A percentile compares a stretch with the other conserved stretches of the same genome.
These are phyloP conservation scores for Xanthoconium purpureum DNA, from an alignment of 768 basidiomycete species.

Conservation along the genomic window DNA sequence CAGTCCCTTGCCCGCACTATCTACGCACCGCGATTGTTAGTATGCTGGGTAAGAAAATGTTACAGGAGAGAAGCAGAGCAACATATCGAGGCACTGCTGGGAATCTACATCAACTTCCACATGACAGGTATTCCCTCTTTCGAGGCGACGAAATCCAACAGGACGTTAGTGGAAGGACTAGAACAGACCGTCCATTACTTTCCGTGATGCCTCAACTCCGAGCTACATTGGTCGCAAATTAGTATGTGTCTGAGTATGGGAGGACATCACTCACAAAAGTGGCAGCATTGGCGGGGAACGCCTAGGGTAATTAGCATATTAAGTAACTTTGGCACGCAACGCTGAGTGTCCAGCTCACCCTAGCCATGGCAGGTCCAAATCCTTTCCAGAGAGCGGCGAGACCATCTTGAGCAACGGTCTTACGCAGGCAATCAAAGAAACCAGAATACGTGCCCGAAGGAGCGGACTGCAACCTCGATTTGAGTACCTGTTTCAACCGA, in stretches of 20 bases:
- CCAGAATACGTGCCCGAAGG: slow-evolving; percentile 98
- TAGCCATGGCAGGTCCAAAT: slow-evolving; percentile 94
- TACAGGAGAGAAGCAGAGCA: background rate
- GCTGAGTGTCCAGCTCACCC: slow-evolving; percentile 46
- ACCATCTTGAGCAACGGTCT: slow-evolving; percentile 89
- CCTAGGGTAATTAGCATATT: slow-evolving; percentile 42
- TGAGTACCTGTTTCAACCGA: slow-evolving; percentile 67
- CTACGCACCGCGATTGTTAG: background rate
- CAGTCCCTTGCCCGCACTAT: background rate
- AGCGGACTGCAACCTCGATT: slow-evolving; percentile 93
- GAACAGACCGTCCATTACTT: slow-evolving; percentile 70
- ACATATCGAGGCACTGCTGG: slow-evolving; percentile 1
- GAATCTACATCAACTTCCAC: slow-evolving; percentile 5
- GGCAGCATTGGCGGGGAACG: slow-evolving; percentile 97
- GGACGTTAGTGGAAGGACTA: slow-evolving; percentile 18
- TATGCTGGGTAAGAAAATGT: slow-evolving; percentile 9
- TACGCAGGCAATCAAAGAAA: slow-evolving; percentile 86
- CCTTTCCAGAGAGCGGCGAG: slow-evolving; percentile 91
- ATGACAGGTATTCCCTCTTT: slow-evolving; percentile 2
- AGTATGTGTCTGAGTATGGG: background rate
- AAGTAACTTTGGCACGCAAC: background rate
- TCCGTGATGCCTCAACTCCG: slow-evolving; percentile 89
- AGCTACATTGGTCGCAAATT: slow-evolving; percentile 45
- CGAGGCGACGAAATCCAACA: background rate
- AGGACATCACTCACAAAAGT: slow-evolving; percentile 64